These are phyloP conservation scores for Calonectria pseudoturangicola DNA, from an alignment of 2,329 filamentous ascomycete genomes.

Conservation along the genomic window DNA sequence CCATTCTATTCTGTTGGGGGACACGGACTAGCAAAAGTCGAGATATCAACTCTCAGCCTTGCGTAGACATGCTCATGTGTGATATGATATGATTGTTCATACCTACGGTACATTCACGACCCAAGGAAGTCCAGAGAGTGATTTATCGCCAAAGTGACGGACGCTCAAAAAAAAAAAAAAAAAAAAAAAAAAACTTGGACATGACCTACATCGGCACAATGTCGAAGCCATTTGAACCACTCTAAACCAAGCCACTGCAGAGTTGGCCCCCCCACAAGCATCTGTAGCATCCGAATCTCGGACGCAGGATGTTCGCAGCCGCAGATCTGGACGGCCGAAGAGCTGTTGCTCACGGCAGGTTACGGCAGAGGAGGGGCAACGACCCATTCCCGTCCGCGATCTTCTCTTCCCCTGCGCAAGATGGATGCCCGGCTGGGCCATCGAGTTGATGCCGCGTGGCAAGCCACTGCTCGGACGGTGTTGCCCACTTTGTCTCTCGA, in stretches of 20 bases:
- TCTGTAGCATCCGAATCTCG: slow-evolving; percentile 24
- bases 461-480: slow-evolving; percentile 15
- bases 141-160: background rate
- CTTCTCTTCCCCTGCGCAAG: slow-evolving; percentile 22
- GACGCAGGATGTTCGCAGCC: slow-evolving; percentile 18
- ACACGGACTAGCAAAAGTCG: background rate
- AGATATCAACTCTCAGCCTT: slow-evolving; percentile 1
- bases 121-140: background rate
- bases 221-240: background rate
- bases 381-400: slow-evolving; percentile 8
- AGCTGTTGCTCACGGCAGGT: slow-evolving; percentile 15
- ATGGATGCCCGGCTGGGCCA: slow-evolving; percentile 19
- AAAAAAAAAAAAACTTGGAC: background rate
- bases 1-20: background rate
- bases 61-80: background rate
- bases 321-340: slow-evolving; percentile 10
- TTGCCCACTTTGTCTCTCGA: background rate
- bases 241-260: background rate
- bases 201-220: background rate
- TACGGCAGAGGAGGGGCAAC: slow-evolving; percentile 2
- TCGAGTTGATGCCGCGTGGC: slow-evolving; percentile 32
- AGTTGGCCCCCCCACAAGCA: slow-evolving; percentile 3
- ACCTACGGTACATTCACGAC: background rate
- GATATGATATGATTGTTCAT: background rate
- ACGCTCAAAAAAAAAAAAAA: background rate